Evolutionary conservation across 345 rosid genomes (phyloP).

Genomic region (Bruguiera parviflora): DNA sequence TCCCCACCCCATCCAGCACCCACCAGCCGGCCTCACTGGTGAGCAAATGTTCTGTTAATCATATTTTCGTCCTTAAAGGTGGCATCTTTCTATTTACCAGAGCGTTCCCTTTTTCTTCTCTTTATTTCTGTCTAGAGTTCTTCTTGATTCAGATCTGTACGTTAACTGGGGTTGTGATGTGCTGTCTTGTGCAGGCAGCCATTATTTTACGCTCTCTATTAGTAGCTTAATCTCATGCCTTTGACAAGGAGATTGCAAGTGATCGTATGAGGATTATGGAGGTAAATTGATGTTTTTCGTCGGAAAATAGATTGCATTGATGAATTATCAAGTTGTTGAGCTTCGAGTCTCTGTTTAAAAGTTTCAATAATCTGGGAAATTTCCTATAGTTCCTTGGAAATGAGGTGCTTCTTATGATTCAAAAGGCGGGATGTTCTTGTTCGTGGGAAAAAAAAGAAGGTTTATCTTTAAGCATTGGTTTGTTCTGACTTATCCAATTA

Average conservation of each 20-base stretch:
- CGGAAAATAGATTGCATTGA: slow-evolving; percentile 19
- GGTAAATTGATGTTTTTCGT: slow-evolving; percentile 27
- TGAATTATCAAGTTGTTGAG: slow-evolving; percentile 6
- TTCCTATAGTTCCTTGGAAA: not conserved
- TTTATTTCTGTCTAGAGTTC: slow-evolving; percentile 1
- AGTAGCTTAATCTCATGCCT: not conserved
- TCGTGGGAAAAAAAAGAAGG: not conserved
- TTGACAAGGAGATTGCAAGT: slow-evolving; percentile 5
- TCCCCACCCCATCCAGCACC: slow-evolving; percentile 7
- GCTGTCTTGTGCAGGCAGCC: not conserved
- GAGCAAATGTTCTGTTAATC: slow-evolving; percentile 3
- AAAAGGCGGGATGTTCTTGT: slow-evolving; percentile 6
- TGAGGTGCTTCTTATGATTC: not conserved
- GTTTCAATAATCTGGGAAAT: too few species aligned
- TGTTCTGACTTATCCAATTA: slow-evolving; percentile 10
- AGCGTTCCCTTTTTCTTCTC: slow-evolving; percentile 2
- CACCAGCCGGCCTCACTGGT: slow-evolving; percentile 16
- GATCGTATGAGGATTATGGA: slow-evolving; percentile 16
- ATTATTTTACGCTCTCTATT: not conserved
- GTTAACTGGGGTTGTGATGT: not conserved
- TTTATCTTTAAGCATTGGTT: slow-evolving; percentile 7
- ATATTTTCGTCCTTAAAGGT: not conserved
- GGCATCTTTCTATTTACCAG: not conserved
- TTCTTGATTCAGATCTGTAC: slow-evolving; percentile 35
- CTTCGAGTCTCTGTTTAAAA: not conserved